Evolutionary conservation across 2,329 filamentous ascomycete genomes (phyloP).

Genomic region (Colletotrichum lini): DNA sequence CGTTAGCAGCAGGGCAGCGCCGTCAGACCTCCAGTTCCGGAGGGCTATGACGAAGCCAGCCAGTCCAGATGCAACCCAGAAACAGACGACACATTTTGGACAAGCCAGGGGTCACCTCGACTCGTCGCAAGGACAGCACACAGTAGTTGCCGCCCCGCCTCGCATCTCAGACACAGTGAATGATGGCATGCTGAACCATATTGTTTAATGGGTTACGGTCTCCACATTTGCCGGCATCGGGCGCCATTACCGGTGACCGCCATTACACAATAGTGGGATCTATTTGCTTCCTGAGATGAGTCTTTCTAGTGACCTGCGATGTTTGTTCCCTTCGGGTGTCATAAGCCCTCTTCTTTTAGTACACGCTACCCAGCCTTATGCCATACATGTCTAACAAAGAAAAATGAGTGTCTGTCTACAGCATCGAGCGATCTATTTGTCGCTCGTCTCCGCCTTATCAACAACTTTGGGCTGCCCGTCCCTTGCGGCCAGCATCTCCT

Average conservation of each 20-base stretch:
- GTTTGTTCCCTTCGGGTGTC: constrained; percentile 41
- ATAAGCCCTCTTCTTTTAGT: constrained; percentile 41
- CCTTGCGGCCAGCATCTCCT: constrained; percentile 53
- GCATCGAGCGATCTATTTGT: constrained; percentile 50
- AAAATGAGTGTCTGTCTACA: constrained; percentile 45
- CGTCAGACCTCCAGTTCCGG: constrained; percentile 33
- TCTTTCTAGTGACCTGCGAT: constrained; percentile 43
- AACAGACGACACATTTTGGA: constrained; percentile 1
- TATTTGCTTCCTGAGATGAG: constrained; percentile 42
- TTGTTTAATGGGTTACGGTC: background rate
- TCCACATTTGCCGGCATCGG: constrained; percentile 3
- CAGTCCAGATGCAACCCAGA: constrained; percentile 25
- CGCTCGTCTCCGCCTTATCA: constrained; percentile 55
- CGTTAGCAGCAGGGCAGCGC: constrained; percentile 34
- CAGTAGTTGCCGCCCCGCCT: constrained; percentile 11
- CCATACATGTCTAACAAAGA: constrained; percentile 42
- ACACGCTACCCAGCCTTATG: constrained; percentile 43
- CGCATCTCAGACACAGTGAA: background rate
- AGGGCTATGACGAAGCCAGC: constrained; percentile 42
- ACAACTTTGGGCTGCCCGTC: constrained; percentile 46
- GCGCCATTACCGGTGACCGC: constrained; percentile 7
- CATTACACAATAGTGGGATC: constrained; percentile 42
- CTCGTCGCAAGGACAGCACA: background rate
- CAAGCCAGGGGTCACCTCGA: constrained; percentile 21
- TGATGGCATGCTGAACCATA: background rate